These are phyloP conservation scores for Raffaelea albimanens DNA, from an alignment of 2,329 filamentous ascomycete genomes.

Conservation along the genomic window DNA sequence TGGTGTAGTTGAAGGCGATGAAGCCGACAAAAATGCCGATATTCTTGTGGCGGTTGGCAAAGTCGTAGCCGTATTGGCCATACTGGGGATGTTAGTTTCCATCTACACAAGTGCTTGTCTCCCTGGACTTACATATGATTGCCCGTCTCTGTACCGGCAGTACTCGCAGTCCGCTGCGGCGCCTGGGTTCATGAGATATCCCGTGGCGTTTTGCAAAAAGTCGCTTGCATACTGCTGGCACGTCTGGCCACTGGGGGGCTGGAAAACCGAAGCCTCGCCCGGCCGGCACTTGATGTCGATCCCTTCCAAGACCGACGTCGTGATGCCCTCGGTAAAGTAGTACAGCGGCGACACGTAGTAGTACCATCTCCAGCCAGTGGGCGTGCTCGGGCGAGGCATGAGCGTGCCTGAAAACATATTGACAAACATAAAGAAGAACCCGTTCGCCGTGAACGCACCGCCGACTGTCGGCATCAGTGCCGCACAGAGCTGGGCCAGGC, in stretches of 20 bases:
- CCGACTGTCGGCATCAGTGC: conserved; percentile 59
- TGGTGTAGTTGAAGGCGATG: conserved; percentile 3
- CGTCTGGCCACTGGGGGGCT: conserved; percentile 44
- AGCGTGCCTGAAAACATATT: conserved; percentile 55
- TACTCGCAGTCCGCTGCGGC: conserved; percentile 43
- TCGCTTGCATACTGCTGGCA: conserved; percentile 48
- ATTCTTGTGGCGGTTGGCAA: neutral
- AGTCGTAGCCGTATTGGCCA: neutral
- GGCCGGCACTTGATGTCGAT: conserved; percentile 52
- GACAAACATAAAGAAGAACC: conserved; percentile 48
- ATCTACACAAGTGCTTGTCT: too few relatives aligned
- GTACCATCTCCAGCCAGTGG: conserved; percentile 68
- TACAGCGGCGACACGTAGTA: conserved; percentile 73
- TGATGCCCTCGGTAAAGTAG: conserved; percentile 65
- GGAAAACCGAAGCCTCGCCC: conserved; percentile 59
- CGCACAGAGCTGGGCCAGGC: conserved; percentile 64
- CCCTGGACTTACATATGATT: neutral
- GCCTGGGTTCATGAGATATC: conserved; percentile 39
- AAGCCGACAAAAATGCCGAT: conserved; percentile 2
- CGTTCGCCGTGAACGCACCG: conserved; percentile 50
- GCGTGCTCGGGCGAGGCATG: conserved; percentile 44
- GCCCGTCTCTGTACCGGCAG: conserved; percentile 24
- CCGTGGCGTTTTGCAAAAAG: conserved; percentile 39
- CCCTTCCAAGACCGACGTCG: conserved; percentile 60
- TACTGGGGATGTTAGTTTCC: neutral